phyloP scores from a whole-genome alignment of 1,284 basidiomycete species.

The Fomitopsis schrenkii region DNA sequence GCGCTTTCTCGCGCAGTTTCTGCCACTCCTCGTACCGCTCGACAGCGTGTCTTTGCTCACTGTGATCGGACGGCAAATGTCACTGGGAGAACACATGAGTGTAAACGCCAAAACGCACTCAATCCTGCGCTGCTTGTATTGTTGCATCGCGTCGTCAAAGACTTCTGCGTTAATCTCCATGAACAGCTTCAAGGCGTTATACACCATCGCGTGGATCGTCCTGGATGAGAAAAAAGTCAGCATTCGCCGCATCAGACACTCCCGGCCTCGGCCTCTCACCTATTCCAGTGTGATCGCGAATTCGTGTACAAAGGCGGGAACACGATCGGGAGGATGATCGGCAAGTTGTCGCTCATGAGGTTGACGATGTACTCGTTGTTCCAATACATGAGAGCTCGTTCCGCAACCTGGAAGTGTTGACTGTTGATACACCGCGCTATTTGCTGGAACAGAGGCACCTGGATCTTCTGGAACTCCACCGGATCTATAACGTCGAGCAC shows the following conservation, averaged over 20 bases:
- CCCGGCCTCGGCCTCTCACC: slow-evolving; percentile 42
- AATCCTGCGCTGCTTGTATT: slow-evolving; percentile 87
- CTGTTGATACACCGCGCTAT: slow-evolving; percentile 97
- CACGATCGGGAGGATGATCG: slow-evolving; percentile 89
- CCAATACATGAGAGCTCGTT: slow-evolving; percentile 93
- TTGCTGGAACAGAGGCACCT: slow-evolving; percentile 92
- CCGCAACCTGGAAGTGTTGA: slow-evolving; percentile 99
- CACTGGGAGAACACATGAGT: slow-evolving; percentile 2
- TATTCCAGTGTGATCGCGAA: slow-evolving; percentile 98
- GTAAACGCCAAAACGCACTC: slow-evolving; percentile 52
- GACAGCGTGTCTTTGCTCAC: slow-evolving; percentile 81
- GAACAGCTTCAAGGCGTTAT: slow-evolving; percentile 96
- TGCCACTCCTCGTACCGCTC: slow-evolving; percentile 84
- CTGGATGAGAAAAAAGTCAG: slow-evolving; percentile 36
- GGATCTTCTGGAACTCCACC: slow-evolving; percentile 95
- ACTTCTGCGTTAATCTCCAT: slow-evolving; percentile 99
- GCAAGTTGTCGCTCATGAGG: slow-evolving; percentile 96
- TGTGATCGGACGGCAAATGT: slow-evolving; percentile 27
- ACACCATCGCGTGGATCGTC: slow-evolving; percentile 99
- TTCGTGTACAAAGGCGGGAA: slow-evolving; percentile 98
- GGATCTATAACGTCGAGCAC: slow-evolving; percentile 98
- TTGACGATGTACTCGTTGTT: slow-evolving; percentile 99
- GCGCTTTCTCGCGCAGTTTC: slow-evolving; percentile 69
- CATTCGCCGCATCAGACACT: background rate
- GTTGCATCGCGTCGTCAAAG: slow-evolving; percentile 92